Evolutionary conservation across 306 rosid species (phyloP).

Genomic region (cucumber (Cucumis sativus)): Cucumber_9930_V3 NC_026656.2:16367001-16367500

Average conservation of each 20-base stretch:
- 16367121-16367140: conserved; percentile 95
- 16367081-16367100: conserved; percentile 94
- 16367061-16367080: conserved; percentile 99
- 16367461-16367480: conserved; percentile 99
- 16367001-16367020: conserved; percentile 18
- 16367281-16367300: conserved; percentile 99
- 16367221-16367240: neutral
- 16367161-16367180: conserved; percentile 62
- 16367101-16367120: conserved; percentile 96
- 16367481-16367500: conserved; percentile 99
- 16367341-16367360: conserved; percentile 98
- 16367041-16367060: conserved; percentile 99
- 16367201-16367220: conserved; percentile 6
- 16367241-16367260: conserved; percentile 17
- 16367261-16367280: conserved; percentile 36
- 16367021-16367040: conserved; percentile 41
- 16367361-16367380: conserved; percentile 38
- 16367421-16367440: conserved; percentile 12
- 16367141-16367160: conserved; percentile 99
- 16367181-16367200: conserved; percentile 15
- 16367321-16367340: conserved; percentile 96
- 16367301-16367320: conserved; percentile 91
- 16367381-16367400: conserved; percentile 4
- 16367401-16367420: conserved; percentile 9
- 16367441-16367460: conserved; percentile 99